A percentile compares a stretch with the other conserved stretches of the same genome.
phyloP scores from a whole-genome alignment of 2,329 filamentous ascomycete genomes.

The Talaromyces amestolkiae region DNA sequence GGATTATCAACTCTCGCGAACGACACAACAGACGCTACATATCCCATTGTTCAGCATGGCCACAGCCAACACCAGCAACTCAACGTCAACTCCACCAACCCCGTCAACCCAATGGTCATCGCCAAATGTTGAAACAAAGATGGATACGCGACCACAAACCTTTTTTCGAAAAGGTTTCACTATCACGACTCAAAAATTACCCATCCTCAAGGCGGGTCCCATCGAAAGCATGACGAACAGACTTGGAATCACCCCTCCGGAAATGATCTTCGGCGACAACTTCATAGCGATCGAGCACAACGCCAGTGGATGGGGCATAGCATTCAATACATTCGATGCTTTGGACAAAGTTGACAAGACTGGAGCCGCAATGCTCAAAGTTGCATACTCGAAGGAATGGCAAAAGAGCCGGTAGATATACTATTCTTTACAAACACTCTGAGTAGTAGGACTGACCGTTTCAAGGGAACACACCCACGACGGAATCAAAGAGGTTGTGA shows the following conservation, averaged over 20 bases:
- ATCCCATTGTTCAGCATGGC: background rate
- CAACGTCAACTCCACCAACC: background rate
- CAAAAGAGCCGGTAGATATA: conserved; percentile 58
- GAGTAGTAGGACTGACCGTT: conserved; percentile 22
- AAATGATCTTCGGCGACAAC: conserved; percentile 99
- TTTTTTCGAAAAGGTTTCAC: conserved; percentile 67
- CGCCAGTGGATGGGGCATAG: conserved; percentile 72
- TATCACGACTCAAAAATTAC: conserved; percentile 81
- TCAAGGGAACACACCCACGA: conserved; percentile 72
- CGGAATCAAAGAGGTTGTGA: conserved; percentile 88
- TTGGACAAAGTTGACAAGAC: conserved; percentile 94
- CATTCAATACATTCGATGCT: conserved; percentile 82
- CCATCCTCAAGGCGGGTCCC: conserved; percentile 86
- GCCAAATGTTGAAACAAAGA: conserved; percentile 4
- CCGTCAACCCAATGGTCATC: background rate
- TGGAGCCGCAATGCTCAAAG: conserved; percentile 82
- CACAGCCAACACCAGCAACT: background rate
- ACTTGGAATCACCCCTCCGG: conserved; percentile 82
- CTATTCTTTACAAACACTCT: background rate
- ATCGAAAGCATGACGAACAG: conserved; percentile 80
- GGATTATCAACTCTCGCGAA: background rate
- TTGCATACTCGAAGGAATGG: conserved; percentile 91
- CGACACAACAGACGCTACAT: background rate
- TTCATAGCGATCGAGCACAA: conserved; percentile 70
- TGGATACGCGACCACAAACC: conserved; percentile 47